Percentiles rank a stretch among this genome's conserved stretches.
Conservation (phyloP, 768 basidiomycete species). For the Podaxis pistillaris region DNA sequence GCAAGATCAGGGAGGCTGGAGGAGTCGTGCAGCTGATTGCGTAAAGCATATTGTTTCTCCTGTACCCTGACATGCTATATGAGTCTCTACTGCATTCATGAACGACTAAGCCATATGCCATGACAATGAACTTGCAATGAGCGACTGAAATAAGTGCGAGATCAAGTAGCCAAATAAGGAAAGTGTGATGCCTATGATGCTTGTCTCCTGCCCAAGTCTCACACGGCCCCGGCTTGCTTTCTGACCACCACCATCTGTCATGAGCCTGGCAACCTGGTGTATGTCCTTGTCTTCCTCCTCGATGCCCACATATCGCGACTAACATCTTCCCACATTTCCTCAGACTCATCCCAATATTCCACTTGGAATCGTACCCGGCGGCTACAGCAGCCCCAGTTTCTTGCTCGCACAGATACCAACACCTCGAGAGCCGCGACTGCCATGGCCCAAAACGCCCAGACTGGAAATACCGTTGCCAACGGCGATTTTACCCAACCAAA, state of each 20-base stretch:
- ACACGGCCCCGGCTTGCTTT: conserved; percentile 13
- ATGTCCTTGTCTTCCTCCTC: conserved; percentile 17
- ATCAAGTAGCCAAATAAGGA: conserved; percentile 8
- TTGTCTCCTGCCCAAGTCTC: conserved; percentile 13
- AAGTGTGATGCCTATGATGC: conserved; percentile 7
- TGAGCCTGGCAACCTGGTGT: conserved; percentile 41
- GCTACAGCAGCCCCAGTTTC: conserved; percentile 48
- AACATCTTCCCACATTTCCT: not conserved
- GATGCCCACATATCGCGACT: not conserved
- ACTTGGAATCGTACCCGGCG: conserved; percentile 58
- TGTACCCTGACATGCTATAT: conserved; percentile 25
- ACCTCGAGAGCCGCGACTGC: conserved; percentile 46
- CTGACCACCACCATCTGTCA: conserved; percentile 15
- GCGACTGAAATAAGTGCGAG: not conserved
- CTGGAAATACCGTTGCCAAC: conserved; percentile 14
- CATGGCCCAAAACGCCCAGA: conserved; percentile 40
- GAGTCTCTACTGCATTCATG: conserved; percentile 16
- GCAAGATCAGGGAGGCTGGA: conserved; percentile 90
- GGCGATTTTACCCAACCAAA: not conserved
- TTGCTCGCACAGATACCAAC: conserved; percentile 50
- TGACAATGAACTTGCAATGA: not conserved
- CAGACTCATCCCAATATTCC: conserved; percentile 49
- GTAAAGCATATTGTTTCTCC: conserved; percentile 41
- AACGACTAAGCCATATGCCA: not conserved
- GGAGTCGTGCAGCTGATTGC: conserved; percentile 93